phyloP scores from a whole-genome alignment of 148 eudicot genomes.

The Camellia lanceoleosa region DNA sequence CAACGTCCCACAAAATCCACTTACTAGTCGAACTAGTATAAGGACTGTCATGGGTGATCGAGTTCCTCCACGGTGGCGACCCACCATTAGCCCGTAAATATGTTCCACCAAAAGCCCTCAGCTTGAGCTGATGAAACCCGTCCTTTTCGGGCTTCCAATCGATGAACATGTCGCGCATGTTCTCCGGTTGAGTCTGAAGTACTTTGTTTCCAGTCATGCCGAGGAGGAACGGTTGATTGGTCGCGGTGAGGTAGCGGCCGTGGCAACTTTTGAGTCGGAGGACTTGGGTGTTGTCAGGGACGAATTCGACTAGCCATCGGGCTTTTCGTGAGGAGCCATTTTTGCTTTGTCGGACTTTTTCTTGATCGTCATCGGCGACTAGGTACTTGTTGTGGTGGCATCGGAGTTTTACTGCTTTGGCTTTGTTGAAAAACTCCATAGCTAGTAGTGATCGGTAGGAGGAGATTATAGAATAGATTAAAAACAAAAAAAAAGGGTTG shows the following conservation, averaged over 20 bases:
- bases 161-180: slow-evolving; percentile 16
- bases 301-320: slow-evolving; percentile 57
- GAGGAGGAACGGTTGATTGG: slow-evolving; percentile 52
- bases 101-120: slow-evolving; percentile 43
- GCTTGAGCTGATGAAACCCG: slow-evolving; percentile 62
- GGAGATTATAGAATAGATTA: no score
- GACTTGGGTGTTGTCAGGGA: slow-evolving; percentile 27
- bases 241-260: slow-evolving; percentile 58
- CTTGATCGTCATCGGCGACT: slow-evolving; percentile 47
- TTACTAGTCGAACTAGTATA: slow-evolving; percentile 29
- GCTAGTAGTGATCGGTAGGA: neutral
- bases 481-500: neutral
- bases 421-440: slow-evolving; percentile 49
- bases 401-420: slow-evolving; percentile 48
- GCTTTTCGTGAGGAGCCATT: slow-evolving; percentile 40
- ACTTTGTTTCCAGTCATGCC: slow-evolving; percentile 75
- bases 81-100: slow-evolving; percentile 71
- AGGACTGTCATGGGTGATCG: slow-evolving; percentile 62
- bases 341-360: slow-evolving; percentile 51
- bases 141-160: slow-evolving; percentile 74
- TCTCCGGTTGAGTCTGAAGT: slow-evolving; percentile 38
- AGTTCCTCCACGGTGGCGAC: slow-evolving; percentile 72
- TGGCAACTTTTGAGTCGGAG: slow-evolving; percentile 44
- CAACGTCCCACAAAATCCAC: slow-evolving; percentile 72
- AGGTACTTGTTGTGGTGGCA: slow-evolving; percentile 57